Evolutionary conservation across 2,329 filamentous ascomycete genomes (phyloP).

Genomic region (Ustulina deusta): DNA sequence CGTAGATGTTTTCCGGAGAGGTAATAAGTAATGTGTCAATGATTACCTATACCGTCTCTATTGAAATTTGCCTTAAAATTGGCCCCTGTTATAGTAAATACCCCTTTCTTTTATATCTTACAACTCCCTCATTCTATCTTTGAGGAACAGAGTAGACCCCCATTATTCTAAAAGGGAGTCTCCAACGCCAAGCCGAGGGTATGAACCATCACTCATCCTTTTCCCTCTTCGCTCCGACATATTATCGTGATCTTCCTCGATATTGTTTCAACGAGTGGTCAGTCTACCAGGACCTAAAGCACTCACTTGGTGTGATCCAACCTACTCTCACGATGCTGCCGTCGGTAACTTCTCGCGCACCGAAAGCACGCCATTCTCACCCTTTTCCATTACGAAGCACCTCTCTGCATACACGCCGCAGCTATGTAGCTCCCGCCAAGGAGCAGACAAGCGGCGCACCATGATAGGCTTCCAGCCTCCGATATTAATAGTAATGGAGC

Average conservation of each 20-base stretch:
- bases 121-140: background rate
- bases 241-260: background rate
- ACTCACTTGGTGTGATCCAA: background rate
- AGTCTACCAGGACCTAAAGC: no score
- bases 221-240: background rate
- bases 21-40: background rate
- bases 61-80: background rate
- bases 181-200: background rate
- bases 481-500: conserved; percentile 59
- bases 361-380: conserved; percentile 32
- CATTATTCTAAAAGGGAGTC: background rate
- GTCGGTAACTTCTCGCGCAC: conserved; percentile 44
- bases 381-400: conserved; percentile 58
- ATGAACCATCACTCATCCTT: background rate
- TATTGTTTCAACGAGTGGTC: background rate
- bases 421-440: conserved; percentile 57
- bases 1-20: background rate
- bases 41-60: background rate
- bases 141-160: background rate
- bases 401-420: conserved; percentile 61
- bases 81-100: background rate
- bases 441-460: conserved; percentile 57
- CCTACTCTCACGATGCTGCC: conserved; percentile 14
- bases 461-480: conserved; percentile 61
- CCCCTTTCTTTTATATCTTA: background rate